Evolutionary conservation across 2,329 filamentous ascomycete species (phyloP).

Genomic region (Fusarium heterosporum): DNA sequence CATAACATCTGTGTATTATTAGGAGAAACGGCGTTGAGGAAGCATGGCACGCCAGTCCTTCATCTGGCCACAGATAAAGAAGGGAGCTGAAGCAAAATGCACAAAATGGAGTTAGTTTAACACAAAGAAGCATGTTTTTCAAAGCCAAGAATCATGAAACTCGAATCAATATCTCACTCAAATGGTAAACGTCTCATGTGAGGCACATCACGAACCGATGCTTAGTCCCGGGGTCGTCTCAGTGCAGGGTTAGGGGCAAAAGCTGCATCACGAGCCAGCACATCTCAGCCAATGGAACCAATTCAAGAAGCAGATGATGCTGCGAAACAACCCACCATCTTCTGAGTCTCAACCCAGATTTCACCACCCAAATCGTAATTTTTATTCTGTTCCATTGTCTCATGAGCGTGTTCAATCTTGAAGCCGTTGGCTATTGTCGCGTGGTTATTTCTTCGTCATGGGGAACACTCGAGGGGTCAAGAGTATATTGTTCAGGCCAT

Average conservation of each 20-base stretch:
- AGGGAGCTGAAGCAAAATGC: constrained; percentile 2
- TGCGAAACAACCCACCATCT: constrained; percentile 39
- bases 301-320: constrained; percentile 30
- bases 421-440: constrained; percentile 29
- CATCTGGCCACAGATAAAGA: constrained; percentile 27
- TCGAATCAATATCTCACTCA: constrained; percentile 5
- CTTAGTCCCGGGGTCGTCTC: constrained; percentile 28
- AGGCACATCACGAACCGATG: constrained; percentile 37
- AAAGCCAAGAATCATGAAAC: constrained; percentile 4
- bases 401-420: constrained; percentile 21
- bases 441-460: constrained; percentile 27
- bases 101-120: neutral
- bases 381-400: constrained; percentile 23
- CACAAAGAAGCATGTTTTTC: neutral
- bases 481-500: constrained; percentile 27
- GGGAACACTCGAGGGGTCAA: neutral
- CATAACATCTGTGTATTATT: constrained; percentile 25
- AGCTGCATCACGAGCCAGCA: constrained; percentile 36
- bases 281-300: constrained; percentile 35
- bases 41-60: constrained; percentile 10
- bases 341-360: neutral
- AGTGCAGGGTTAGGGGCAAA: constrained; percentile 26
- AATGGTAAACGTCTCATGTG: constrained; percentile 40
- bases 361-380: constrained; percentile 14
- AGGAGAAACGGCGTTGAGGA: constrained; percentile 27